phyloP scores from a whole-genome alignment of 805 yeast species.

The Tetrapisispora nanseiensis region DNA sequence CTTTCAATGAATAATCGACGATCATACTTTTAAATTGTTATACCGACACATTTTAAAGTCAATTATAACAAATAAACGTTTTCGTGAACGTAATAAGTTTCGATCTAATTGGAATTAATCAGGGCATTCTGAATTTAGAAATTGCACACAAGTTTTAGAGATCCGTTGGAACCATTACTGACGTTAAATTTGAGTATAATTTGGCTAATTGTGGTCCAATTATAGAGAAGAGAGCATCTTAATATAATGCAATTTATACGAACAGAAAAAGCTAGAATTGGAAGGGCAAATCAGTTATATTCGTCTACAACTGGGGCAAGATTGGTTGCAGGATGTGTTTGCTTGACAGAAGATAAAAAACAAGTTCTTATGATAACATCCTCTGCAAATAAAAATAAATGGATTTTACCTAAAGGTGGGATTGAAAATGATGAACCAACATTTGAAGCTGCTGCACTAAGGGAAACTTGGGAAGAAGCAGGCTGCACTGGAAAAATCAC shows the following conservation, averaged over 20 bases:
- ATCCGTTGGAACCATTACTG: too few species aligned
- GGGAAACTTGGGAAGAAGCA: conserved; percentile 98
- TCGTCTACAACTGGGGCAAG: conserved; percentile 60
- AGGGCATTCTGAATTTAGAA: too few species aligned
- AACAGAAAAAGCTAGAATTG: conserved; percentile 38
- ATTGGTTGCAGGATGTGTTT: conserved; percentile 86
- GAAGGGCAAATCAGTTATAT: conserved; percentile 53
- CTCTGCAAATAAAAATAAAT: conserved; percentile 51
- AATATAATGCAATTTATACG: conserved; percentile 3
- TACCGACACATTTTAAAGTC: too few species aligned
- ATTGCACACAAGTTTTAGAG: too few species aligned
- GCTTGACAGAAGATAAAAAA: conserved; percentile 45
- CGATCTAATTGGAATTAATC: too few species aligned
- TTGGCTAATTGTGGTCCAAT: too few species aligned
- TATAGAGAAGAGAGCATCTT: too few species aligned
- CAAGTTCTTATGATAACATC: conserved; percentile 76
- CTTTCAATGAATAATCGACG: too few species aligned
- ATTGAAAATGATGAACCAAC: conserved; percentile 70
- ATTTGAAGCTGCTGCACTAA: conserved; percentile 44
- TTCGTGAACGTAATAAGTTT: too few species aligned
- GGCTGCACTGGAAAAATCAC: conserved; percentile 67
- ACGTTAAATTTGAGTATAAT: too few species aligned
- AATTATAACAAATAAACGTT: too few species aligned
- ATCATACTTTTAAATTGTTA: too few species aligned
- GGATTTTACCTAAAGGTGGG: conserved; percentile 97